Conservation (phyloP, 2,329 filamentous ascomycete species). For the Trichoderma gracile region DNA sequence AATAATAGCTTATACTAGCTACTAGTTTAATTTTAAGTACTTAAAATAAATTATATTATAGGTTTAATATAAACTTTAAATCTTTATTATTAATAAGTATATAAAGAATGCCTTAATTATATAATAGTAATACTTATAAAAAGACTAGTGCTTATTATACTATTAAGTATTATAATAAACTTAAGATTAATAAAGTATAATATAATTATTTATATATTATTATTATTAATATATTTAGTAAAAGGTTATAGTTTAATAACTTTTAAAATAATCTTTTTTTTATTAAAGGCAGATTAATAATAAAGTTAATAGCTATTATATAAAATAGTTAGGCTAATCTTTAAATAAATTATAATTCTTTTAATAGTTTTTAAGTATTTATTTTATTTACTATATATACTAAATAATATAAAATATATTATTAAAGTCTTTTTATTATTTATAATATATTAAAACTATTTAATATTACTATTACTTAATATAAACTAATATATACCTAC, state of each 20-base stretch:
- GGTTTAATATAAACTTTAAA: no score
- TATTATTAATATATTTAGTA: no score
- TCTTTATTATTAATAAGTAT: no score
- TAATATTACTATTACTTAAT: background rate
- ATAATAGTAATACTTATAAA: no score
- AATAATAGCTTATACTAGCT: no score
- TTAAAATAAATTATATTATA: no score
- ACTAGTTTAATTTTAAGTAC: no score
- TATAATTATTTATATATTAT: no score
- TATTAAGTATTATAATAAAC: no score
- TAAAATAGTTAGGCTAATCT: background rate
- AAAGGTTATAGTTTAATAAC: background rate
- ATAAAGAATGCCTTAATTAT: no score
- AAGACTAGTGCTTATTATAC: no score
- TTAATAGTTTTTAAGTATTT: background rate
- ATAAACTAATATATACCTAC: background rate
- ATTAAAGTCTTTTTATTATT: background rate
- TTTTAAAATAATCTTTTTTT: background rate
- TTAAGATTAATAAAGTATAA: no score
- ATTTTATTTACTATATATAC: background rate
- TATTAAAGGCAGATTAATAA: background rate
- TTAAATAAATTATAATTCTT: background rate
- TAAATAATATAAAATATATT: background rate
- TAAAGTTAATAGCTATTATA: background rate
- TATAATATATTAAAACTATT: background rate